Evolutionary conservation across 768 basidiomycete genomes (phyloP).

Genomic region (Naganishia onofrii): DNA sequence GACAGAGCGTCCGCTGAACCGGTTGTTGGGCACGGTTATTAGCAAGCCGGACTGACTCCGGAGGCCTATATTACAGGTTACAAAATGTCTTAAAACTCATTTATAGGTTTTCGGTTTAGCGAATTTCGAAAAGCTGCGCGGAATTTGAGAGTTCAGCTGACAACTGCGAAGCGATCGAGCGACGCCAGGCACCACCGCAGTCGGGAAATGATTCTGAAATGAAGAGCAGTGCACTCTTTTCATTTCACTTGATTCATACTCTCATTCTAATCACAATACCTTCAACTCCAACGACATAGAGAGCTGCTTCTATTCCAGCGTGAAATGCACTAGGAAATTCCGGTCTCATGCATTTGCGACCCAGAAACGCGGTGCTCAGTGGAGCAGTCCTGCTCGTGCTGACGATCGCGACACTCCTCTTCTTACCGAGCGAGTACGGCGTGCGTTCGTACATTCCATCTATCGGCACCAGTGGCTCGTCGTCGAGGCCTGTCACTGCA

Average conservation of each 20-base stretch:
- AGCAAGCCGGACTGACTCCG: not conserved
- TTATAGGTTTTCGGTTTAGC: too few relatives aligned
- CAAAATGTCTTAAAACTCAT: too few relatives aligned
- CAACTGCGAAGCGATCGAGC: too few relatives aligned
- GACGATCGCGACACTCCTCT: not conserved
- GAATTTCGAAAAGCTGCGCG: too few relatives aligned
- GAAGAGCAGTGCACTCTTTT: too few relatives aligned
- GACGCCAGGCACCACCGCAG: too few relatives aligned
- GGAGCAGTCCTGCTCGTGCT: not conserved
- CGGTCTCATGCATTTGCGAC: slow-evolving; percentile 1
- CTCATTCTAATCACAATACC: not conserved
- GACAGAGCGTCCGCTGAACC: not conserved
- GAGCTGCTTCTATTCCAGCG: too few relatives aligned
- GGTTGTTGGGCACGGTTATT: not conserved
- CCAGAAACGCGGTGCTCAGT: not conserved
- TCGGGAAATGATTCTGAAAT: too few relatives aligned
- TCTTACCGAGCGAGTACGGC: not conserved
- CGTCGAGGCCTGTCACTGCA: not conserved
- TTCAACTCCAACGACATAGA: too few relatives aligned
- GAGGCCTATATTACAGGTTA: too few relatives aligned
- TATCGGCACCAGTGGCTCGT: not conserved
- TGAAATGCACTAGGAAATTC: not conserved
- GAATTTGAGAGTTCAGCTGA: too few relatives aligned
- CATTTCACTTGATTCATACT: too few relatives aligned
- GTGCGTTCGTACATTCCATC: not conserved